These are phyloP conservation scores for Epichloe bromicola DNA, from an alignment of 2,329 filamentous ascomycete genomes.

Conservation along the genomic window DNA sequence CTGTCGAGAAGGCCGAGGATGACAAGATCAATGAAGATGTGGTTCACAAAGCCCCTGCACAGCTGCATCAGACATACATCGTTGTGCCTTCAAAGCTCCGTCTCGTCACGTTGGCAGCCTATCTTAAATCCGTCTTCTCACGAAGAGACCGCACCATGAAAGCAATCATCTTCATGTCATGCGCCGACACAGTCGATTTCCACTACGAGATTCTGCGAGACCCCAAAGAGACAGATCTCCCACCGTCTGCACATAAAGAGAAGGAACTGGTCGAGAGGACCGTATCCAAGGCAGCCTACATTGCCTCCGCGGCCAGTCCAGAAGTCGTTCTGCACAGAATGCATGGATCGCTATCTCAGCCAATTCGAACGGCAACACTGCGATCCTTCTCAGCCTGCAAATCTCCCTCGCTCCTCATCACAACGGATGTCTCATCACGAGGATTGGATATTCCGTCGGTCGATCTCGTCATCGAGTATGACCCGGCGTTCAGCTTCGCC, in stretches of 20 bases:
- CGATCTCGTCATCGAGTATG: constrained; percentile 90
- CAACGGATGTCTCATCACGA: constrained; percentile 89
- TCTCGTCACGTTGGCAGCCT: constrained; percentile 72
- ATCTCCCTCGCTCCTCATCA: constrained; percentile 71
- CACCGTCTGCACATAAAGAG: constrained; percentile 18
- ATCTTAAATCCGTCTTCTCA: constrained; percentile 77
- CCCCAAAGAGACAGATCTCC: constrained; percentile 16
- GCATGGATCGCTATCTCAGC: constrained; percentile 82
- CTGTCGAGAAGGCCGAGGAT: constrained; percentile 43
- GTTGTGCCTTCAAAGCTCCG: constrained; percentile 82
- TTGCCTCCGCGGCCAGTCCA: constrained; percentile 64
- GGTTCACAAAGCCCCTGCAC: constrained; percentile 69
- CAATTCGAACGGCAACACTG: constrained; percentile 76
- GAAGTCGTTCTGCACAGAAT: constrained; percentile 69
- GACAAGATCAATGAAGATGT: constrained; percentile 33
- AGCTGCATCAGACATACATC: constrained; percentile 85
- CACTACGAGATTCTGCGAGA: constrained; percentile 72
- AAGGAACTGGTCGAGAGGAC: constrained; percentile 38
- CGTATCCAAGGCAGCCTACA: constrained; percentile 54
- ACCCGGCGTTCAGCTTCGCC: constrained; percentile 83
- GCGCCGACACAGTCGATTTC: constrained; percentile 92
- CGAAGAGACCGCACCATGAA: constrained; percentile 90
- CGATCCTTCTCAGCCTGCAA: constrained; percentile 62
- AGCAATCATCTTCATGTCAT: constrained; percentile 91
- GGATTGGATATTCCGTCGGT: constrained; percentile 92